Base-by-base conservation (phyloP, 1,284 basidiomycete species). In the Ceratobasidium sp. region DNA sequence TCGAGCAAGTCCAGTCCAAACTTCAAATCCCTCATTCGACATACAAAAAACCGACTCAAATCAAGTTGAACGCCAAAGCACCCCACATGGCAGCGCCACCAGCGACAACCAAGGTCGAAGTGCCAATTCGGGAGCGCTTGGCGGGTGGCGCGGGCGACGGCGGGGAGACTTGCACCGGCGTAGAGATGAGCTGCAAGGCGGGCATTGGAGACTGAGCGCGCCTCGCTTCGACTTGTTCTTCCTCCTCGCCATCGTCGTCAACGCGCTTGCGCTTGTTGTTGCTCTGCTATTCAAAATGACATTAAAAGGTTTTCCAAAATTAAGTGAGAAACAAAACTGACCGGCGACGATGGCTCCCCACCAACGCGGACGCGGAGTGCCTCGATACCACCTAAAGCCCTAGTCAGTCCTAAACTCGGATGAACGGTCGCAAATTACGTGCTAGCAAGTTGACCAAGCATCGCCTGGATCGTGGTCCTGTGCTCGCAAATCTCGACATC, bases 401-500 rank as follows among this genome's bases (percentile, higher is more conserved):
- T 8, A 8, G 21, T 34, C 16, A 26, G 30, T n/a, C n/a, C 12
- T 2, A 6, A 23, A 9, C 14, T 3, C 16, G 30, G 10, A 36
- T 4, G 26, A 30, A 34, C 18, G 32, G 23, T 30, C 10, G 1
- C 9, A 55, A 30, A 26, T 8, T 1, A 55, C 65, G n/a, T 45
- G 57, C 65, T 21, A 57, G 65, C 21, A 14, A 69, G 53, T 52
- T 55, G 50, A 3, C 36, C 50, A n/a, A 69, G 52, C 65, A 69
- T 57, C 16, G 55, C 52, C 34, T 55, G 53, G 9, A 69, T 39
- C 52, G 65, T 23, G 9, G 52, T 21, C 46, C 50, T 39, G 30
- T 69, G 65, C 52, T 69, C 52, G 28, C 52, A 41, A 21, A 69
- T 57, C 52, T 69, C 65, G 30, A 52, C 43, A 57, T 69, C 65